Percentiles rank a stretch among this genome's conserved stretches.
These are phyloP conservation scores for Cladorrhinum sp. DNA, from an alignment of 2,329 filamentous ascomycete genomes.

Conservation along the genomic window DNA sequence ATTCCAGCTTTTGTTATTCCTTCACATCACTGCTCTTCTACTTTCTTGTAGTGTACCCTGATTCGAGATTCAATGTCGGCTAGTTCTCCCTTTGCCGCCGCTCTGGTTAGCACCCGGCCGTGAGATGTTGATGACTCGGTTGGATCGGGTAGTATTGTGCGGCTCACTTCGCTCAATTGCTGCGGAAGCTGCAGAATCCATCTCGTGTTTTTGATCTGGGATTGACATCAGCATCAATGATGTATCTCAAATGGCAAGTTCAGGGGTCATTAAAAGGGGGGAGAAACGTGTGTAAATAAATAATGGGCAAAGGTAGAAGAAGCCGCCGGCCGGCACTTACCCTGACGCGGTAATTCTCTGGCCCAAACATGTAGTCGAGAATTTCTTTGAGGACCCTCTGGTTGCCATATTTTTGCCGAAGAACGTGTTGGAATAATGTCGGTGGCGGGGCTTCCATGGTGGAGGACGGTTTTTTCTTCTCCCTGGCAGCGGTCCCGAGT, in stretches of 20 bases:
- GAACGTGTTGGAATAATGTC: not conserved
- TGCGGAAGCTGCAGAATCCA: not conserved
- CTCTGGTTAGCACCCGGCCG: not conserved
- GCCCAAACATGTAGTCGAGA: not conserved
- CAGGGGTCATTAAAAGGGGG: not conserved
- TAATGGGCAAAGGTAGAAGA: not conserved
- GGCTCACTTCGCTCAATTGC: not conserved
- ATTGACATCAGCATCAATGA: not conserved
- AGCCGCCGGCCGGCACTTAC: not conserved
- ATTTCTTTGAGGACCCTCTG: not conserved
- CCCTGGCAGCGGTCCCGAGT: too few relatives aligned
- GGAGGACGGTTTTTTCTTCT: too few relatives aligned
- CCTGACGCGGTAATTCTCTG: not conserved
- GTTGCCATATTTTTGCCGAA: not conserved
- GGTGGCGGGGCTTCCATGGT: not conserved
- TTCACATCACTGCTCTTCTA: not conserved
- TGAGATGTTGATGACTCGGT: not conserved
- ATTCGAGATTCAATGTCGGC: not conserved
- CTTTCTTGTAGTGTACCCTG: not conserved
- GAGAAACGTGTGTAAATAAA: not conserved
- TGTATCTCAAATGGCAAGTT: not conserved
- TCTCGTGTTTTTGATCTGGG: not conserved
- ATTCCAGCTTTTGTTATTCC: not conserved
- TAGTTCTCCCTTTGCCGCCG: not conserved
- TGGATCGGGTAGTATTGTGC: not conserved